Conservation (phyloP, 2,329 filamentous ascomycete genomes). For the Penicillium sp. region DNA sequence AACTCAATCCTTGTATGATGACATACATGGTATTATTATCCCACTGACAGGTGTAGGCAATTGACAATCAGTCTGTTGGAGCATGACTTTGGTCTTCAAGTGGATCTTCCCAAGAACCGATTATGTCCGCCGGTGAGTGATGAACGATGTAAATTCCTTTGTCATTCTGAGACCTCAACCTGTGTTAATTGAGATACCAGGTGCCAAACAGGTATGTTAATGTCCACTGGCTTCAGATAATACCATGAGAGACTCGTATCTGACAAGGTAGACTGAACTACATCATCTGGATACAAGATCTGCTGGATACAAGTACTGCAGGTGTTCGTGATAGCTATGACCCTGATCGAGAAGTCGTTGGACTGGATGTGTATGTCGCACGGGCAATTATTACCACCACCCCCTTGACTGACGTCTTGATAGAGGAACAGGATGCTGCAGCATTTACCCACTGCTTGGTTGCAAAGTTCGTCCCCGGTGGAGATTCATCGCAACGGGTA, state of each 20-base stretch:
- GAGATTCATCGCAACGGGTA: constrained; percentile 64
- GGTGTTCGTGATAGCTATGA: constrained; percentile 48
- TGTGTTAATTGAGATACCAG: constrained; percentile 19
- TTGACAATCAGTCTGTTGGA: constrained; percentile 74
- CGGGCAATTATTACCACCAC: neutral
- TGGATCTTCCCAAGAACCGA: constrained; percentile 69
- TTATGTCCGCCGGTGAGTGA: constrained; percentile 72
- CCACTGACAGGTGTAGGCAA: constrained; percentile 37
- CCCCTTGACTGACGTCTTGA: constrained; percentile 7
- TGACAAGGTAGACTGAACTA: constrained; percentile 65
- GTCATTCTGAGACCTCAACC: neutral
- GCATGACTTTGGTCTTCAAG: constrained; percentile 64
- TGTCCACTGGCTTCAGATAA: neutral
- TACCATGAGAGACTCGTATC: neutral
- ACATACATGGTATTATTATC: neutral
- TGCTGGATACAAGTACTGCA: constrained; percentile 64
- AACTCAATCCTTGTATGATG: constrained; percentile 2
- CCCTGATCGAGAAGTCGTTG: constrained; percentile 52
- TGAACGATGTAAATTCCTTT: too few relatives aligned
- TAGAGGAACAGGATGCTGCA: constrained; percentile 79
- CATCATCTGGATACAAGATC: constrained; percentile 75
- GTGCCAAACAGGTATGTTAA: constrained; percentile 41
- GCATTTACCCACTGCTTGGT: constrained; percentile 82
- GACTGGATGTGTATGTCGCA: constrained; percentile 62
- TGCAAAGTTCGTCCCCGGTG: constrained; percentile 62